Evolutionary conservation across 2,329 filamentous ascomycete genomes (phyloP).

Genomic region (Ascosphaera apis): DNA sequence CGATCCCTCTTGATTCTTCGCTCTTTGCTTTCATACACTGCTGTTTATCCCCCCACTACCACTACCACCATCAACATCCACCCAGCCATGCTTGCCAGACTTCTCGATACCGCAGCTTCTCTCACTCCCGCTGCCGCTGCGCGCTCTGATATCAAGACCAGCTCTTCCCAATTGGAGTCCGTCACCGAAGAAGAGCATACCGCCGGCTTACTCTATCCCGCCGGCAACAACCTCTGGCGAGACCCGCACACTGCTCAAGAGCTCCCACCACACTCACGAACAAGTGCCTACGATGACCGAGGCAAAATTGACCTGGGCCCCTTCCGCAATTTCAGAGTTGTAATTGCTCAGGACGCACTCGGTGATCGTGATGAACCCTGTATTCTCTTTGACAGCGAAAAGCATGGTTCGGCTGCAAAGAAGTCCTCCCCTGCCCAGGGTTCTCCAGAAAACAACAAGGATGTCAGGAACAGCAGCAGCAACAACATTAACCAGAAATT

Average conservation of each 20-base stretch:
- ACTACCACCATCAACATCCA: too few species aligned
- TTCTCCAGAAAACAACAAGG: neutral
- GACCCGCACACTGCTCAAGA: constrained; percentile 6
- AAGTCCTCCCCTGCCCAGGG: constrained; percentile 6
- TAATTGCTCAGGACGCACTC: constrained; percentile 25
- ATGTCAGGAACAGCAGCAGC: neutral
- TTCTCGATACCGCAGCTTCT: constrained; percentile 21
- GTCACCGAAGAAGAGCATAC: constrained; percentile 27
- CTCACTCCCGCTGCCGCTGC: constrained; percentile 14
- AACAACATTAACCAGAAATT: too few species aligned
- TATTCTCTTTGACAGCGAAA: constrained; percentile 22
- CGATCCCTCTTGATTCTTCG: too few species aligned
- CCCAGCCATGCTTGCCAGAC: constrained; percentile 19
- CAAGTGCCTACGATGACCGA: constrained; percentile 24
- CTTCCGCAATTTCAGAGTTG: constrained; percentile 22
- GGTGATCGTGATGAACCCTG: constrained; percentile 24
- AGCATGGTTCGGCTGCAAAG: constrained; percentile 7
- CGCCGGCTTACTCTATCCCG: constrained; percentile 24
- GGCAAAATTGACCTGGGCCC: constrained; percentile 23
- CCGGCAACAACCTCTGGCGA: constrained; percentile 19
- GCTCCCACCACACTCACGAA: constrained; percentile 8
- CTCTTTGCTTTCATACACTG: too few species aligned
- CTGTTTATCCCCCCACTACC: too few species aligned
- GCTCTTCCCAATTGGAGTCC: constrained; percentile 20
- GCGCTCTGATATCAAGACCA: constrained; percentile 15